These are phyloP conservation scores for Phaseolus lunatus DNA, from an alignment of 306 rosid genomes.

Conservation along the genomic window DNA sequence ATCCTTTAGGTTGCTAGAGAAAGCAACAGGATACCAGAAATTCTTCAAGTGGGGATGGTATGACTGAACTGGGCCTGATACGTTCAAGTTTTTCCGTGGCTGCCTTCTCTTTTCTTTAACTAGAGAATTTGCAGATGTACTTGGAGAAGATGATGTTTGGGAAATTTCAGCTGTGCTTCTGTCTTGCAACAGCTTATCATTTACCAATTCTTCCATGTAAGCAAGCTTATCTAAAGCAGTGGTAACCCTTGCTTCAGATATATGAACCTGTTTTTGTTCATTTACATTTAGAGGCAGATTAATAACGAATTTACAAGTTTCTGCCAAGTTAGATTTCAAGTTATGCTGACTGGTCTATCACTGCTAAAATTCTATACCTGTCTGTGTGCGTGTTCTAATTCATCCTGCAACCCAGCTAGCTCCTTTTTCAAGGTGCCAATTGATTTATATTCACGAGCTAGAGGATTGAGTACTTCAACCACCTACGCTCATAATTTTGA, in stretches of 20 bases:
- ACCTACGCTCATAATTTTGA: conserved; percentile 46
- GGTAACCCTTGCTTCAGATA: conserved; percentile 89
- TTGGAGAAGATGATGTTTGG: conserved; percentile 60
- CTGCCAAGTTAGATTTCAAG: conserved; percentile 22
- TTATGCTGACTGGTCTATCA: conserved; percentile 1
- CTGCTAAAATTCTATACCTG: conserved; percentile 60
- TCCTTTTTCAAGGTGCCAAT: conserved; percentile 94
- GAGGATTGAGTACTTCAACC: conserved; percentile 80
- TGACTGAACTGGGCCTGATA: conserved; percentile 90
- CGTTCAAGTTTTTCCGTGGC: conserved; percentile 68
- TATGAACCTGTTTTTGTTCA: conserved; percentile 81
- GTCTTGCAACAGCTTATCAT: conserved; percentile 78
- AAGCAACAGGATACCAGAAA: conserved; percentile 98
- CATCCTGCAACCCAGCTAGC: conserved; percentile 89
- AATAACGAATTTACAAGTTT: conserved; percentile 1
- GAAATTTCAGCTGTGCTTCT: conserved; percentile 57
- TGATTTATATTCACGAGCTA: conserved; percentile 90
- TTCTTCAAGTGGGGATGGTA: conserved; percentile 92
- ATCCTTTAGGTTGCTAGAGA: conserved; percentile 74
- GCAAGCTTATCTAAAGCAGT: conserved; percentile 98
- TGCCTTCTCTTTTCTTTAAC: conserved; percentile 47
- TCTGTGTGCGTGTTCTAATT: conserved; percentile 80
- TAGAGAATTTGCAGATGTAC: conserved; percentile 59
- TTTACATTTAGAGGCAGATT: conserved; percentile 32
- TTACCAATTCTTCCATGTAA: conserved; percentile 95